Evolutionary conservation across 345 rosid species (phyloP).

Genomic region (Heritiera fomes): DNA sequence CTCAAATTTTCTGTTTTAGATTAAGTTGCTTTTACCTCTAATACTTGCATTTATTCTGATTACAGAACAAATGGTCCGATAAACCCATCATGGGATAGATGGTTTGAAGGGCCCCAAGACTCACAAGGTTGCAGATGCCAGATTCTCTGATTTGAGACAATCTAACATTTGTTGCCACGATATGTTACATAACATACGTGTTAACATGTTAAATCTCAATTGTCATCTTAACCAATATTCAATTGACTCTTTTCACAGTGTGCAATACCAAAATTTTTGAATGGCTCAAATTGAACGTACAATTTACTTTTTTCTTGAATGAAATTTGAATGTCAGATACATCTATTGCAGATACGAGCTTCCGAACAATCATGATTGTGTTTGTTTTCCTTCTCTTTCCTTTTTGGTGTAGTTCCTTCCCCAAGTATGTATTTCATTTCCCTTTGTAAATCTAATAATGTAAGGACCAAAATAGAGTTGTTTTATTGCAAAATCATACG

Average conservation of each 20-base stretch:
- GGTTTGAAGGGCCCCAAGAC: conserved; percentile 77
- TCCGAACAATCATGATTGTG: conserved; percentile 9
- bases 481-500: too few species aligned
- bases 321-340: conserved; percentile 23
- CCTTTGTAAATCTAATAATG: not conserved
- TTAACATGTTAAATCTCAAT: conserved; percentile 25
- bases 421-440: not conserved
- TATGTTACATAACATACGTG: conserved; percentile 17
- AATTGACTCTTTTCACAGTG: conserved; percentile 15
- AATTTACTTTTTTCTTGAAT: conserved; percentile 18
- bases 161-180: conserved; percentile 27
- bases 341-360: conserved; percentile 16
- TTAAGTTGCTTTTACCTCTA: not conserved
- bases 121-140: conserved; percentile 60
- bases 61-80: conserved; percentile 67
- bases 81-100: conserved; percentile 64
- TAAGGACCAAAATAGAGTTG: not conserved
- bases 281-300: conserved; percentile 18
- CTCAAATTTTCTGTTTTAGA: not conserved
- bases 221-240: conserved; percentile 21
- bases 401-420: not conserved
- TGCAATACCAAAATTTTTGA: conserved; percentile 22
- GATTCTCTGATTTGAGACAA: conserved; percentile 49
- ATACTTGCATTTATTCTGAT: conserved; percentile 15
- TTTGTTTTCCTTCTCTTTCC: not conserved